A percentile compares a stretch with the other conserved stretches of the same genome.
Conservation (phyloP, 1,139 yeast species). For the Lodderomyces beijingensis region DNA sequence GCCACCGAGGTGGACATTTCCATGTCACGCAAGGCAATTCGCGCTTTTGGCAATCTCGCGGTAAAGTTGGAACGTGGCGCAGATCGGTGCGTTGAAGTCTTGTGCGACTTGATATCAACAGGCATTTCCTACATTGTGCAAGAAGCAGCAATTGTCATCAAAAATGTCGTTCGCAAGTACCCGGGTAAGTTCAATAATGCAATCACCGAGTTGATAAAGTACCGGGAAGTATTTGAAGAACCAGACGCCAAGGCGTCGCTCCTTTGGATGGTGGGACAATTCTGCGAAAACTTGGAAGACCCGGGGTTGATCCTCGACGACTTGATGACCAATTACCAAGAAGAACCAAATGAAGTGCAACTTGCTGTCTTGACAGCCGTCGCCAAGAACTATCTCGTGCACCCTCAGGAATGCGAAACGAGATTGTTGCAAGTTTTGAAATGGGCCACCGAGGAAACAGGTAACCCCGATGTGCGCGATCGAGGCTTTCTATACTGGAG, state of each 20-base stretch:
- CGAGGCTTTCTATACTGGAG: constrained; percentile 88
- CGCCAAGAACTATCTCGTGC: constrained; percentile 60
- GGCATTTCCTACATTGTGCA: constrained; percentile 75
- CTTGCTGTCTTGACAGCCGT: constrained; percentile 69
- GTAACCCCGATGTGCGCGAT: constrained; percentile 80
- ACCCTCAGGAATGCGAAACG: constrained; percentile 53
- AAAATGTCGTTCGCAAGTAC: constrained; percentile 72
- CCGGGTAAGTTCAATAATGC: constrained; percentile 46
- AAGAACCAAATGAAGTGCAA: constrained; percentile 72
- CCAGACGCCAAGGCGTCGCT: constrained; percentile 76
- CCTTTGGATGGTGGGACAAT: constrained; percentile 83
- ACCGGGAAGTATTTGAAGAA: constrained; percentile 55
- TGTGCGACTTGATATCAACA: constrained; percentile 57
- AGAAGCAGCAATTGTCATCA: constrained; percentile 72
- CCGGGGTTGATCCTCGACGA: constrained; percentile 45
- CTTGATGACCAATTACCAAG: constrained; percentile 45
- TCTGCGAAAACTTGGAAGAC: constrained; percentile 47
- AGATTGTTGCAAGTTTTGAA: constrained; percentile 59
- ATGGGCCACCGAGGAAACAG: constrained; percentile 69
- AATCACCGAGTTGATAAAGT: constrained; percentile 37
- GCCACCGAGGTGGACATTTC: constrained; percentile 83
- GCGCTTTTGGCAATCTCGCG: constrained; percentile 88
- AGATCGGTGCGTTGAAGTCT: constrained; percentile 57
- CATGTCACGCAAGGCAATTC: constrained; percentile 80
- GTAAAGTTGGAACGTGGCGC: constrained; percentile 61